Evolutionary conservation across 2,329 filamentous ascomycete species (phyloP).

Genomic region (Coniella vitis): DNA sequence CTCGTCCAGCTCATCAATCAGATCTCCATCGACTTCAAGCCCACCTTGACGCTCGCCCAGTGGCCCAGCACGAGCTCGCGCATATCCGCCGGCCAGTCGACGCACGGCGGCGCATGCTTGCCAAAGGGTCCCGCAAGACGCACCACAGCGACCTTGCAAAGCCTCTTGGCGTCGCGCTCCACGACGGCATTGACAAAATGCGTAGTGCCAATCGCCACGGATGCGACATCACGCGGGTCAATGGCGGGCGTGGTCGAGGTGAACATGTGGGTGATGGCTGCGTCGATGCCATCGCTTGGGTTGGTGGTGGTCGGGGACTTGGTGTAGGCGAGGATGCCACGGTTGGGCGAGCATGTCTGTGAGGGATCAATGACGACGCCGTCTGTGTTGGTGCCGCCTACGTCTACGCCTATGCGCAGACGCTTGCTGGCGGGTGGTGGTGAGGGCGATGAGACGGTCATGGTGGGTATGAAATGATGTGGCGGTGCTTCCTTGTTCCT

Average conservation of each 20-base stretch:
- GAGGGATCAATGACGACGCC: slow-evolving; percentile 21
- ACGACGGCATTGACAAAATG: slow-evolving; percentile 21
- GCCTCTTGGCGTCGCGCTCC: slow-evolving; percentile 18
- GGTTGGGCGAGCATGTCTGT: slow-evolving; percentile 25
- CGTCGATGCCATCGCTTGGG: slow-evolving; percentile 18
- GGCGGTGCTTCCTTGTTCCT: no score
- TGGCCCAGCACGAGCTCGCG: slow-evolving; percentile 20
- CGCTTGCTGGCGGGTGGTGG: background rate
- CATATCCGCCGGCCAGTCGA: slow-evolving; percentile 35
- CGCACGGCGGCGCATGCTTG: slow-evolving; percentile 35
- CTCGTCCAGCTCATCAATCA: slow-evolving; percentile 39
- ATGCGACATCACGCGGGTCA: slow-evolving; percentile 7
- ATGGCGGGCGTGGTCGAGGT: background rate
- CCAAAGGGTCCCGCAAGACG: slow-evolving; percentile 23
- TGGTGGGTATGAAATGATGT: no score
- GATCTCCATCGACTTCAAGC: slow-evolving; percentile 42
- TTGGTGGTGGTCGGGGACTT: slow-evolving; percentile 19
- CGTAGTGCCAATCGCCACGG: slow-evolving; percentile 20
- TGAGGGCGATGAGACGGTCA: background rate
- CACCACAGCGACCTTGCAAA: slow-evolving; percentile 26
- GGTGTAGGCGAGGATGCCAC: slow-evolving; percentile 15
- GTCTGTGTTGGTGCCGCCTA: slow-evolving; percentile 20
- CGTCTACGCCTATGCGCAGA: slow-evolving; percentile 11
- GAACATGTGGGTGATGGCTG: slow-evolving; percentile 15
- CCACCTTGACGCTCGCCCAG: slow-evolving; percentile 39